Percentiles rank a stretch among this genome's conserved stretches.
Conservation (phyloP, 1,284 basidiomycete species). For the Clitocybe nebularis region DNA sequence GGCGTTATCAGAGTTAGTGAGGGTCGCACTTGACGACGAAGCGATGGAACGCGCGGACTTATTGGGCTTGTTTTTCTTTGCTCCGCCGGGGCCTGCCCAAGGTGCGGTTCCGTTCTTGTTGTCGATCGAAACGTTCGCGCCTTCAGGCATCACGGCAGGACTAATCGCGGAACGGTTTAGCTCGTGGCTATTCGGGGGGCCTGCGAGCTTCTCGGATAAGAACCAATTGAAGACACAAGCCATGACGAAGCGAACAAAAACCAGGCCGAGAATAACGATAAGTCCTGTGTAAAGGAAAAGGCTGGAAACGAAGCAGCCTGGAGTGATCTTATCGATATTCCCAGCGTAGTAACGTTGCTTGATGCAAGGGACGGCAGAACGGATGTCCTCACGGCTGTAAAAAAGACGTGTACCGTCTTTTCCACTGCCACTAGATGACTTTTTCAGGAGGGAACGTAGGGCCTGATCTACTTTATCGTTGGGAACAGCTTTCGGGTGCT, state of each 20-base stretch:
- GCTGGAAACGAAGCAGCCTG: conserved; percentile 91
- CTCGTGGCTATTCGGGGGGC: conserved; percentile 64
- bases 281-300: conserved; percentile 92
- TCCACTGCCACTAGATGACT: conserved; percentile 52
- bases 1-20: conserved; percentile 44
- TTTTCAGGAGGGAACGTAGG: conserved; percentile 71
- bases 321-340: conserved; percentile 93
- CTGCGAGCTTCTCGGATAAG: conserved; percentile 75
- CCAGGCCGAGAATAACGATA: conserved; percentile 87
- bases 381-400: conserved; percentile 65
- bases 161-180: conserved; percentile 78
- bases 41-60: conserved; percentile 45
- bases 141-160: conserved; percentile 93
- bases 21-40: conserved; percentile 48
- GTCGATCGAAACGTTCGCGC: conserved; percentile 87
- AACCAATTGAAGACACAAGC: conserved; percentile 98
- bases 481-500: conserved; percentile 66
- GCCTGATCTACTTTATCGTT: conserved; percentile 81
- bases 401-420: conserved; percentile 91
- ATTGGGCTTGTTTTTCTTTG: conserved; percentile 42
- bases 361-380: conserved; percentile 74
- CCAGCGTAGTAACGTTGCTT: conserved; percentile 86
- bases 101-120: conserved; percentile 90
- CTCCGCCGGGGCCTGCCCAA: conserved; percentile 69
- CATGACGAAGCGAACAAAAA: conserved; percentile 92